Conservation (phyloP, 1,284 basidiomycete species). For the Polyporus tsugae region DNA sequence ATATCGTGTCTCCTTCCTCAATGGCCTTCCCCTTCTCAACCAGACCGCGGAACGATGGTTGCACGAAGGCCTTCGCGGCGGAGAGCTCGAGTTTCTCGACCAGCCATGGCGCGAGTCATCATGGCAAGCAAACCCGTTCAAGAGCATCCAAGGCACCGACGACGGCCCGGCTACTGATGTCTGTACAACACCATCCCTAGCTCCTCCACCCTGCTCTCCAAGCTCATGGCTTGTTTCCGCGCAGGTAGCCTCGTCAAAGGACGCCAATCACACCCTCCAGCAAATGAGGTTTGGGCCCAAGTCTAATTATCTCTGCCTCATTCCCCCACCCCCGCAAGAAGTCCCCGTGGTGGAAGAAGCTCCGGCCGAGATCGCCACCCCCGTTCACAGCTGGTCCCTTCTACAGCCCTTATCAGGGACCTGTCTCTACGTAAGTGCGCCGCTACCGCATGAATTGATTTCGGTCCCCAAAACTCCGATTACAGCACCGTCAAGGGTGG, state of each 20-base stretch:
- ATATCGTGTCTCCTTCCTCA: conserved; percentile 83
- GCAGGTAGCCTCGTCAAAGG: conserved; percentile 40
- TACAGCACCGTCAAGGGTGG: conserved; percentile 87
- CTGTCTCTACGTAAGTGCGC: conserved; percentile 78
- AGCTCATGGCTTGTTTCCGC: conserved; percentile 28
- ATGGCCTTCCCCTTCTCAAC: conserved; percentile 78
- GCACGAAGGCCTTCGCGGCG: conserved; percentile 69
- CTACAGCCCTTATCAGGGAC: conserved; percentile 78
- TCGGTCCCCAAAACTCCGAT: conserved; percentile 27
- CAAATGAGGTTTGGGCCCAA: conserved; percentile 75
- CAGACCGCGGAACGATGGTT: conserved; percentile 81
- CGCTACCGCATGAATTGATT: conserved; percentile 19
- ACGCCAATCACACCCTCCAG: conserved; percentile 56
- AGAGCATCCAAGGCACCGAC: conserved; percentile 66
- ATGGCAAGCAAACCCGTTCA: conserved; percentile 48
- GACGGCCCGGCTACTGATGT: conserved; percentile 38
- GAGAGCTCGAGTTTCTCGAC: conserved; percentile 80
- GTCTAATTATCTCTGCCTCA: conserved; percentile 76
- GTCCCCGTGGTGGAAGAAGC: conserved; percentile 57
- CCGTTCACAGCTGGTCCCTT: conserved; percentile 80
- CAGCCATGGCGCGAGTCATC: conserved; percentile 59
- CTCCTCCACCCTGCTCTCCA: conserved; percentile 7
- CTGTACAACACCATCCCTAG: conserved; percentile 27
- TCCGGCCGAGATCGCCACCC: conserved; percentile 61
- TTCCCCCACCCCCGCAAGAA: conserved; percentile 68